These are phyloP conservation scores for Verticillium albo-atrum DNA, from an alignment of 2,329 filamentous ascomycete species.

Conservation along the genomic window DNA sequence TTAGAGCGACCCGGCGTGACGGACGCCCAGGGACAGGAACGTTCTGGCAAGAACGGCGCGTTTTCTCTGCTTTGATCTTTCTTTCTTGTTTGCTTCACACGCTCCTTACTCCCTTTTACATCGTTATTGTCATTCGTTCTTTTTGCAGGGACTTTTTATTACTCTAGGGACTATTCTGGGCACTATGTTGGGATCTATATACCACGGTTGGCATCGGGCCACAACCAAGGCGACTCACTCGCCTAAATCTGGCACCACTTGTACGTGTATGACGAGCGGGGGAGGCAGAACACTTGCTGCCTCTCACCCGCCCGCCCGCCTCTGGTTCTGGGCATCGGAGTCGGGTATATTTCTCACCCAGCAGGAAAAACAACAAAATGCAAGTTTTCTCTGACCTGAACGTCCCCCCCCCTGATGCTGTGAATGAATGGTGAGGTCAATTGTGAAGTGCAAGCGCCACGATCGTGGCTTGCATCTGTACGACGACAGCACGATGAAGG, in stretches of 20 bases:
- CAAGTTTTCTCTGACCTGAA: too few relatives aligned
- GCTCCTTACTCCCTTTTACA: neutral
- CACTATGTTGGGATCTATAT: neutral
- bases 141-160: too few relatives aligned
- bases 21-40: neutral
- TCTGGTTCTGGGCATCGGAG: neutral
- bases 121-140: neutral
- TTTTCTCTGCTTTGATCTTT: neutral
- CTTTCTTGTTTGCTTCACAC: neutral
- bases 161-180: neutral
- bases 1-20: neutral
- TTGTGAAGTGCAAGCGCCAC: too few relatives aligned
- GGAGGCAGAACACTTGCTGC: neutral
- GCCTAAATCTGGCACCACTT: neutral
- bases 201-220: neutral
- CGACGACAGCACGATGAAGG: too few relatives aligned
- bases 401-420: too few relatives aligned
- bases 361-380: neutral
- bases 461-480: too few relatives aligned
- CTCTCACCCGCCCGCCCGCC: neutral
- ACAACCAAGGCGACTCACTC: neutral
- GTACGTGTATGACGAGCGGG: neutral
- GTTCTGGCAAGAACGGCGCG: neutral
- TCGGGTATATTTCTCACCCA: neutral
- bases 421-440: too few relatives aligned